phyloP scores from a whole-genome alignment of 305 asterid species.

The Fraxinus sp. region DNA sequence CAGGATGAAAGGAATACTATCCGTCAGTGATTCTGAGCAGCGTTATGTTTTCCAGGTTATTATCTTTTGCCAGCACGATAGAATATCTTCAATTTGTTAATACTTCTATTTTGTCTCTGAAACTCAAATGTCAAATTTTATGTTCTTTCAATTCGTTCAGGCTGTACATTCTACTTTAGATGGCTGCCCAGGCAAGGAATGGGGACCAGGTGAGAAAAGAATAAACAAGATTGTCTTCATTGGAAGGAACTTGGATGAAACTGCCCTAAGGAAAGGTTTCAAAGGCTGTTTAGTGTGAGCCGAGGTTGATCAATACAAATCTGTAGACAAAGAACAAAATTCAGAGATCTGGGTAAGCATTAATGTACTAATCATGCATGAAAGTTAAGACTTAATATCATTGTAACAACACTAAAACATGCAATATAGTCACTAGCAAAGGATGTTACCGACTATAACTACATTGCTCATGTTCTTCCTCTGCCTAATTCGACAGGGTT shows the following conservation, averaged over 20 bases:
- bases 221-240: constrained; percentile 82
- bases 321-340: background rate
- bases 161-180: constrained; percentile 80
- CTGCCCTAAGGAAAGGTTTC: constrained; percentile 76
- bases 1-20: constrained; percentile 89
- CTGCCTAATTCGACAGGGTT: background rate
- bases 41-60: constrained; percentile 86
- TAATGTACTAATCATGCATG: background rate
- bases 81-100: background rate
- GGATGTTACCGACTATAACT: background rate
- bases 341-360: background rate
- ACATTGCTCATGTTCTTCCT: background rate
- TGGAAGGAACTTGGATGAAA: constrained; percentile 81
- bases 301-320: background rate
- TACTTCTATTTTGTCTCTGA: background rate
- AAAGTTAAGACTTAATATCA: background rate
- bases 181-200: constrained; percentile 86
- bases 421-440: background rate
- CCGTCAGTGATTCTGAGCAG: constrained; percentile 68
- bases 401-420: background rate
- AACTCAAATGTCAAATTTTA: background rate
- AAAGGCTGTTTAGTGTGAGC: constrained; percentile 73
- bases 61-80: background rate
- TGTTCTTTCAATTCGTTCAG: constrained; percentile 33
- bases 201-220: constrained; percentile 75